Evolutionary conservation across 495 filamentous ascomycete species (phyloP), one percentile per base, ranked within the genome.

Genomic region (Neurospora sp.): DNA sequence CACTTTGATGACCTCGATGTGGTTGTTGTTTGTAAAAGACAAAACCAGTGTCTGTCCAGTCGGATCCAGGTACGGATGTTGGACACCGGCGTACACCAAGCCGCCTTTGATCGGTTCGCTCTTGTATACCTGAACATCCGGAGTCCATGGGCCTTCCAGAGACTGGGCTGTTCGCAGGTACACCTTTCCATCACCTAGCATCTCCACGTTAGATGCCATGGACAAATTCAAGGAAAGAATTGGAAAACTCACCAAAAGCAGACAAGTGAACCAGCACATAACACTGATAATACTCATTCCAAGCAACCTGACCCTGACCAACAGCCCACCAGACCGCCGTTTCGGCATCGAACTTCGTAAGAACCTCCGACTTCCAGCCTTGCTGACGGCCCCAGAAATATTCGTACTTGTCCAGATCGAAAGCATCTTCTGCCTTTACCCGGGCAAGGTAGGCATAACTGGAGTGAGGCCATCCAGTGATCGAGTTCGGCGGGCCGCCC

Each of bases 391-490:
- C 83, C 76, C 79, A 83, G 75, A 77, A 84, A 72, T 84, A 84
- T 74, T 83, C 77, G 69, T 84, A 83, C 72, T 72, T 74, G 9
- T 38, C 39, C 70, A 82, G 39, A 27, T 83, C 77, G 41, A 81
- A 83, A 0, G 82, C 81, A 5, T 79, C 76, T 7, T 76, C 70
- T 2, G 82, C 81, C 11, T 75, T 75, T 8, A 83, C 82, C 23
- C 82, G 76, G 14, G 78, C 75, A 70, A 83, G 77, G 69, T 83
- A 84, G 23, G 80, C 75, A 72, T 83, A 83, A 31, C 79, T 73
- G 4, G 72, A 69, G 40, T 16, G 54, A 7, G 71, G 66, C 72
- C 71, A 77, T 27, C 75, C 79, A 0, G 71, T 76, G 10, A 76
- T 72, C 16, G 69, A 74, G 5, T 75, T 80, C 39, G 81, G 82